Conservation (phyloP, 164 flowering plant genomes). For the Sextonia rubra region DNA sequence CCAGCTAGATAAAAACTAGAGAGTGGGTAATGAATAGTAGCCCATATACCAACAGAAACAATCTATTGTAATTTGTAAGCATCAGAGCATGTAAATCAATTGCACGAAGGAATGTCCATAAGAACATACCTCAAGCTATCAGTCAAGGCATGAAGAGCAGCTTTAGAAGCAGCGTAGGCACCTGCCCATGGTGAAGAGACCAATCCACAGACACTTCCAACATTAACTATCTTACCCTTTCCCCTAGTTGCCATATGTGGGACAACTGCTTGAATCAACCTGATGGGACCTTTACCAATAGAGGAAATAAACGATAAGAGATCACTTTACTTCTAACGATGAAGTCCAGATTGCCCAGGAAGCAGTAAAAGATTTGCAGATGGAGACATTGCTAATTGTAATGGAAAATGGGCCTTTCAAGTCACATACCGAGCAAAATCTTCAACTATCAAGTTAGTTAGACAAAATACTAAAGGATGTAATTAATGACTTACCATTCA, state of each 20-base stretch:
- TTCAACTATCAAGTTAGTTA: too few species aligned
- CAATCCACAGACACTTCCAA: conserved; percentile 76
- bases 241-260: conserved; percentile 83
- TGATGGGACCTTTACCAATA: conserved; percentile 50
- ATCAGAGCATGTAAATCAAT: background rate
- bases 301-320: background rate
- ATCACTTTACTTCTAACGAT: background rate
- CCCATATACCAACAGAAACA: background rate
- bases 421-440: background rate
- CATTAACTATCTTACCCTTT: conserved; percentile 80
- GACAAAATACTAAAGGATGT: too few species aligned
- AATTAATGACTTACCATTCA: too few species aligned
- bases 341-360: background rate
- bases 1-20: background rate
- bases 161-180: conserved; percentile 75
- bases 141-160: conserved; percentile 77
- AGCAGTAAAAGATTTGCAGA: background rate
- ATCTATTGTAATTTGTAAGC: background rate
- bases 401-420: background rate
- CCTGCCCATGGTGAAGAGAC: conserved; percentile 92
- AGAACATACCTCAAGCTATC: conserved; percentile 70
- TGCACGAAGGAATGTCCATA: background rate
- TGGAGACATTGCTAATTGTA: background rate
- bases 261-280: conserved; percentile 81
- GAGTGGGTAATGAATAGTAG: too few species aligned